Conservation (phyloP, 805 yeast genomes). For the Metschnikowia hibisci region DNA sequence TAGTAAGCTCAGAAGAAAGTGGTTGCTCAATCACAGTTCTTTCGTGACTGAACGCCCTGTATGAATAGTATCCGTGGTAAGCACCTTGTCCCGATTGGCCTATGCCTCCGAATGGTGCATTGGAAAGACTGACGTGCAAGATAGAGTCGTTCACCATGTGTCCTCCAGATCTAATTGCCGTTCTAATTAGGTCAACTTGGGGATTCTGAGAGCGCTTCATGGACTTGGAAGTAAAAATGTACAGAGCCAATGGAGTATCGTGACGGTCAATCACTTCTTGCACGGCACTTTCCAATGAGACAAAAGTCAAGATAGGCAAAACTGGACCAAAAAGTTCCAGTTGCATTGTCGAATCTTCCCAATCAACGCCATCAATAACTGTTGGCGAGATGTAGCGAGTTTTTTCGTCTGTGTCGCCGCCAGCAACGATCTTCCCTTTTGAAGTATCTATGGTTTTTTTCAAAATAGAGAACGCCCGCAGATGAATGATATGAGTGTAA, state of each 20-base stretch:
- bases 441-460: constrained; percentile 42
- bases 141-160: constrained; percentile 66
- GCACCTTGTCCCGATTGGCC: constrained; percentile 81
- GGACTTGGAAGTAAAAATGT: constrained; percentile 54
- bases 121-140: constrained; percentile 61
- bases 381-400: constrained; percentile 68
- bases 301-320: constrained; percentile 64
- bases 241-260: constrained; percentile 80
- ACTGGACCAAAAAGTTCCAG: constrained; percentile 84
- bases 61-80: constrained; percentile 73
- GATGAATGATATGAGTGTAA: constrained; percentile 60
- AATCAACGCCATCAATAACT: constrained; percentile 55
- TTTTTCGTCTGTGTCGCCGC: constrained; percentile 40
- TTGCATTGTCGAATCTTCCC: constrained; percentile 69
- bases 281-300: constrained; percentile 42
- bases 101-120: constrained; percentile 88
- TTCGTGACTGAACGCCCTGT: constrained; percentile 66
- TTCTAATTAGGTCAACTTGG: constrained; percentile 39
- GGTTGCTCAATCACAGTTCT: constrained; percentile 65
- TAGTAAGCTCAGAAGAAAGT: constrained; percentile 55
- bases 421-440: constrained; percentile 49
- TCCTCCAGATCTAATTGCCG: constrained; percentile 67
- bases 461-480: constrained; percentile 49
- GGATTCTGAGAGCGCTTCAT: constrained; percentile 44
- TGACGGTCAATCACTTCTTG: constrained; percentile 42